phyloP scores from a whole-genome alignment of 305 asterid species.

The Salvia sclarea region DNA sequence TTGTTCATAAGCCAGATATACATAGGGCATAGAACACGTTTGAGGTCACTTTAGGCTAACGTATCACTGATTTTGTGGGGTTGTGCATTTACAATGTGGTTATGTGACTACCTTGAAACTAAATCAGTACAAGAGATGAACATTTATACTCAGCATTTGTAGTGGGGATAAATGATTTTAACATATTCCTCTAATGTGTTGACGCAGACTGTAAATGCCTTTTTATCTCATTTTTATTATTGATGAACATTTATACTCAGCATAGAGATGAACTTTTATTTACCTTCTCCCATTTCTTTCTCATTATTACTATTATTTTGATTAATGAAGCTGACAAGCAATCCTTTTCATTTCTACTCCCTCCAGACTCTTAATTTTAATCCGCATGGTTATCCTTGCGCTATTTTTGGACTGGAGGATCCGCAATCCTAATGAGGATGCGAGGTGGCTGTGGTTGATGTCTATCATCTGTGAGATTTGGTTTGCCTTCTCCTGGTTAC shows the following conservation, averaged over 20 bases:
- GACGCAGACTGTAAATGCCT: background rate
- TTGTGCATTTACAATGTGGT: background rate
- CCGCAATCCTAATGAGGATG: slow-evolving; percentile 64
- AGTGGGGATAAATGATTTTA: background rate
- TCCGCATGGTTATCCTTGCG: slow-evolving; percentile 69
- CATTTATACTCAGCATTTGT: no score
- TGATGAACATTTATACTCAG: background rate
- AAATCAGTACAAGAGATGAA: background rate
- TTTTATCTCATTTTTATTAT: no score
- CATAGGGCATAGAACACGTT: background rate
- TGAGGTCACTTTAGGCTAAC: slow-evolving; percentile 7
- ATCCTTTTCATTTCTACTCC: background rate
- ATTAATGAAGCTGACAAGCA: slow-evolving; percentile 27
- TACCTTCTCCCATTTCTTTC: background rate
- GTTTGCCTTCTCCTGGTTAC: slow-evolving; percentile 93
- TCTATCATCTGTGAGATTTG: slow-evolving; percentile 80
- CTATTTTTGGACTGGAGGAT: slow-evolving; percentile 70
- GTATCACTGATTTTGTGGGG: background rate
- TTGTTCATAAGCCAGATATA: background rate
- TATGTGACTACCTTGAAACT: background rate
- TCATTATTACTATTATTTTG: background rate
- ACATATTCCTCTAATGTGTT: background rate
- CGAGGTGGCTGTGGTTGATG: slow-evolving; percentile 84
- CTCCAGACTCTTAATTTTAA: slow-evolving; percentile 61
- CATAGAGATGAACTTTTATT: background rate